Evolutionary conservation across 352 stramenopile genomes (phyloP).

Genomic region (Pythium rishiriense): DNA sequence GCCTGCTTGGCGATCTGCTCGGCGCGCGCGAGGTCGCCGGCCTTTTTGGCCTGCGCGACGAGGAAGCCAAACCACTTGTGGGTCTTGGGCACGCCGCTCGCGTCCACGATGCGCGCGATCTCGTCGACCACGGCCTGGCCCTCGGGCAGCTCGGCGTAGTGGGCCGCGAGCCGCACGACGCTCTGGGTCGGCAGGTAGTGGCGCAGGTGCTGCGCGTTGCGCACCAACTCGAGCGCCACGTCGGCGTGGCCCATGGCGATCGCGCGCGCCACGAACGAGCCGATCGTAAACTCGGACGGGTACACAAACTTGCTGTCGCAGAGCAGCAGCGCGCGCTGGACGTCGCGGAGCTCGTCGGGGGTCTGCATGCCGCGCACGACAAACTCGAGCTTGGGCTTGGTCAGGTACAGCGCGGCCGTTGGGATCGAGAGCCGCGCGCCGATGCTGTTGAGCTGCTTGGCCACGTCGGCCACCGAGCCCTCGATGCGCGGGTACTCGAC

Average conservation of each 20-base stretch:
- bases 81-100: slow-evolving; percentile 44
- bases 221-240: slow-evolving; percentile 71
- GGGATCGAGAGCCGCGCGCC: slow-evolving; percentile 75
- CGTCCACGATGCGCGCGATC: slow-evolving; percentile 51
- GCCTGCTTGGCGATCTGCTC: slow-evolving; percentile 66
- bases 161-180: slow-evolving; percentile 68
- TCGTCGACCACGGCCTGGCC: slow-evolving; percentile 56
- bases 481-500: slow-evolving; percentile 83
- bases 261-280: slow-evolving; percentile 68
- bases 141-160: slow-evolving; percentile 56
- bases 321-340: slow-evolving; percentile 72
- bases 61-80: slow-evolving; percentile 81
- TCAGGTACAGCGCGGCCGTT: slow-evolving; percentile 78
- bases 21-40: slow-evolving; percentile 56
- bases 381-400: slow-evolving; percentile 80
- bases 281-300: slow-evolving; percentile 56
- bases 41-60: slow-evolving; percentile 62
- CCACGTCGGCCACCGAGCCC: slow-evolving; percentile 67
- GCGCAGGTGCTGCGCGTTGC: slow-evolving; percentile 62
- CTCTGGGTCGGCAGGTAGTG: slow-evolving; percentile 82
- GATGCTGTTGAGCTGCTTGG: slow-evolving; percentile 68
- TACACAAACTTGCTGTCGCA: slow-evolving; percentile 80
- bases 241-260: slow-evolving; percentile 61
- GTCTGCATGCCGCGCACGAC: slow-evolving; percentile 83
- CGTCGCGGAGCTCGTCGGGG: slow-evolving; percentile 61